Conservation (phyloP, 2,329 filamentous ascomycete species). For the Clarireedia hainanense region DNA sequence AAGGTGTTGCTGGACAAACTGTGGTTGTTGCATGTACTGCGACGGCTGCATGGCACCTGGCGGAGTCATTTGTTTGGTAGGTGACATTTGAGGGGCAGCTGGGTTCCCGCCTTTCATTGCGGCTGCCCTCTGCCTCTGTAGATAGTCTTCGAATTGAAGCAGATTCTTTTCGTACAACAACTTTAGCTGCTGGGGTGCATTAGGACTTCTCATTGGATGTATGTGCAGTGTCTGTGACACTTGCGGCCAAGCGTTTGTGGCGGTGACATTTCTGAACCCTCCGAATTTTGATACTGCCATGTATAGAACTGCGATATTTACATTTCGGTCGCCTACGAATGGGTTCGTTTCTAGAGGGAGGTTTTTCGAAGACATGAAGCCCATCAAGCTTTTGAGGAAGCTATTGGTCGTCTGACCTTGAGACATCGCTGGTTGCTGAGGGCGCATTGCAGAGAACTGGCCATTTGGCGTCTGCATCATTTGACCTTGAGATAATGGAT, state of each 20-base stretch:
- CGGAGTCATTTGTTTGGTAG: conserved; percentile 35
- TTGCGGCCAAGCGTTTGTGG: conserved; percentile 63
- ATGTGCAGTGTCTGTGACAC: conserved; percentile 61
- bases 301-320: conserved; percentile 74
- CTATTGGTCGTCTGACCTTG: conserved; percentile 48
- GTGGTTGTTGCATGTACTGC: conserved; percentile 40
- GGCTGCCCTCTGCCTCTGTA: conserved; percentile 35
- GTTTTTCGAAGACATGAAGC: conserved; percentile 70
- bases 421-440: conserved; percentile 40
- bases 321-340: conserved; percentile 60
- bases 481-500: conserved; percentile 32
- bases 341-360: conserved; percentile 70
- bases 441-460: conserved; percentile 45
- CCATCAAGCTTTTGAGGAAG: conserved; percentile 67
- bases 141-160: conserved; percentile 65
- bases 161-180: conserved; percentile 70
- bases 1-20: conserved; percentile 42
- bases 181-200: conserved; percentile 61
- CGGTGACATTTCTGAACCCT: conserved; percentile 67
- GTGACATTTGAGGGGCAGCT: conserved; percentile 36
- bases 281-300: conserved; percentile 67
- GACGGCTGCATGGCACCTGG: conserved; percentile 43
- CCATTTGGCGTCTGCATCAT: conserved; percentile 52
- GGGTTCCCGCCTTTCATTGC: conserved; percentile 24
- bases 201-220: conserved; percentile 53